phyloP scores from a whole-genome alignment of 352 stramenopile genomes.

The Phytophthora colocasiae region DNA sequence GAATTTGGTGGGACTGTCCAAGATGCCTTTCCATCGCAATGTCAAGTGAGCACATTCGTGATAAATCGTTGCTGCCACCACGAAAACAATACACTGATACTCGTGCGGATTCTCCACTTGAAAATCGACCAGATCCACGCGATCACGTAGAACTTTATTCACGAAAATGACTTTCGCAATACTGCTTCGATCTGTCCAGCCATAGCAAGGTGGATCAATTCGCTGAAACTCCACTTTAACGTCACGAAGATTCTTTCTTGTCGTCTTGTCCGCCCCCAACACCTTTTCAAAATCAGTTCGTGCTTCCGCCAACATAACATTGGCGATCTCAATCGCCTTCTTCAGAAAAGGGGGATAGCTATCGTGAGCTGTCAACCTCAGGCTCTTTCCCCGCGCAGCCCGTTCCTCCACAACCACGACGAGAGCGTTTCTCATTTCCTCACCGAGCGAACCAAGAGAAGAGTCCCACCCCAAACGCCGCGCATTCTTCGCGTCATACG shows the following conservation, averaged over 20 bases:
- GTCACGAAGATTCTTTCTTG: background rate
- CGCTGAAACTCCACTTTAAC: background rate
- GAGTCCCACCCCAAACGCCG: background rate
- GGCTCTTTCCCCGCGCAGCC: no score
- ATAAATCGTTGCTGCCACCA: constrained; percentile 8
- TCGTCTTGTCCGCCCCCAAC: background rate
- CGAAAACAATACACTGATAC: constrained; percentile 2
- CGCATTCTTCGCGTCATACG: constrained; percentile 5
- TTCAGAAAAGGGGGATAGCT: background rate
- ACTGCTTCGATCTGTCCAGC: background rate
- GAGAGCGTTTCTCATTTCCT: background rate
- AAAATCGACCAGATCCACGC: background rate
- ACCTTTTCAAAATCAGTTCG: background rate
- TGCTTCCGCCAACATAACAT: background rate
- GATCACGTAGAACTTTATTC: constrained; percentile 2
- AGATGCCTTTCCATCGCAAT: constrained; percentile 4
- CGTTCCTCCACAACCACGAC: background rate
- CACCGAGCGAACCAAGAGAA: background rate
- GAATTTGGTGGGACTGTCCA: constrained; percentile 1
- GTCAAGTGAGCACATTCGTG: constrained; percentile 8
- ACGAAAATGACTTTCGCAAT: constrained; percentile 3
- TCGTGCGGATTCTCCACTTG: background rate
- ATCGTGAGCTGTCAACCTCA: background rate
- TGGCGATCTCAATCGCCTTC: constrained; percentile 3
- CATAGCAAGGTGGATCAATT: background rate